Percentiles rank a stretch among this genome's conserved stretches.
phyloP scores from a whole-genome alignment of 306 rosid genomes.

The Castanopsis chinensis region DNA sequence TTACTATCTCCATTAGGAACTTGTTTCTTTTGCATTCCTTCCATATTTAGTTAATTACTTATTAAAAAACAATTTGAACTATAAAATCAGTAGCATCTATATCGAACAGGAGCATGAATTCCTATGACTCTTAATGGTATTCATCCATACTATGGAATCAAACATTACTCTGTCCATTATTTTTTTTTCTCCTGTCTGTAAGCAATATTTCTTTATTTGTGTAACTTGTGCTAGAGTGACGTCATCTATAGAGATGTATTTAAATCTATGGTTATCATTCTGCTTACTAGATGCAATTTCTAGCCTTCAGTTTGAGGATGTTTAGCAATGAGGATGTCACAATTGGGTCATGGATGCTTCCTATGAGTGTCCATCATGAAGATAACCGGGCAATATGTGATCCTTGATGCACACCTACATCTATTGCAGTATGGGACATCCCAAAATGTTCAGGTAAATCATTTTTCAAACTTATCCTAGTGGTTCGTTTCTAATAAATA shows the following conservation, averaged over 20 bases:
- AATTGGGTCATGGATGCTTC: conserved; percentile 40
- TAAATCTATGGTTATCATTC: neutral
- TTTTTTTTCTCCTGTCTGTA: neutral
- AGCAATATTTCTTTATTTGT: neutral
- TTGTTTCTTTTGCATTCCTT: neutral
- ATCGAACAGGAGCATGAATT: neutral
- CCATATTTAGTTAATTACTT: neutral
- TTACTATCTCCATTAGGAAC: neutral
- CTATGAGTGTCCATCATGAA: conserved; percentile 37
- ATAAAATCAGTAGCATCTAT: neutral
- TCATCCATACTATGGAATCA: neutral
- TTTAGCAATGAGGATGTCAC: conserved; percentile 37
- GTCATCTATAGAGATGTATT: neutral
- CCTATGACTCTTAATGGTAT: neutral
- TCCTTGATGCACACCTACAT: conserved; percentile 27
- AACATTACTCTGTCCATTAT: neutral
- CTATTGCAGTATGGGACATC: conserved; percentile 41
- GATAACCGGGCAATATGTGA: conserved; percentile 28
- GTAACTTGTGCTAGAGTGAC: neutral
- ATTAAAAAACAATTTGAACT: neutral
- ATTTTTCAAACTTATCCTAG: neutral
- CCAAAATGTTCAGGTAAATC: conserved; percentile 37
- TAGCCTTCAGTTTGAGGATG: conserved; percentile 32
- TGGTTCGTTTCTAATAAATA: neutral
- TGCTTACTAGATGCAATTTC: conserved; percentile 12